Conservation (phyloP, 2,329 filamentous ascomycete species). For the Trichoderma atrobrunneum region DNA sequence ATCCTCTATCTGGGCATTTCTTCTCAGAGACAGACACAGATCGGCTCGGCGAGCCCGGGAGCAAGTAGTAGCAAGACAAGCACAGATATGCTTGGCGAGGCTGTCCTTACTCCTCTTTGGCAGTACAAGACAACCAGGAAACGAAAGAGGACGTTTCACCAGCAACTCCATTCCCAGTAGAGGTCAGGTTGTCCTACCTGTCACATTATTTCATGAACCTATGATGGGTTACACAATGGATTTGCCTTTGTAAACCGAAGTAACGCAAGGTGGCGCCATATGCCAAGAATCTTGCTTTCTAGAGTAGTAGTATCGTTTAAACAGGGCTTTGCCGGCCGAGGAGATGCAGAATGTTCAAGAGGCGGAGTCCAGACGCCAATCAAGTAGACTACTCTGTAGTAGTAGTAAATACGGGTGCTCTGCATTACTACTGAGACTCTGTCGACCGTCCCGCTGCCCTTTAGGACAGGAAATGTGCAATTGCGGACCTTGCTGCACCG, state of each 20-base stretch:
- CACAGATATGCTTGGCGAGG: neutral
- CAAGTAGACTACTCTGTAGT: neutral
- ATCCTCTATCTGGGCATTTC: neutral
- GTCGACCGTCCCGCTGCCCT: neutral
- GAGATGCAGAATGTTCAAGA: neutral
- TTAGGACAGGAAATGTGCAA: neutral
- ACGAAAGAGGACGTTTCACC: neutral
- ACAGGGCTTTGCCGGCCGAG: neutral
- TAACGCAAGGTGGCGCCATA: neutral
- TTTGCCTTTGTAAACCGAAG: neutral
- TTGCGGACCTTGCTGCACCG: neutral
- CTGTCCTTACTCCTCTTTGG: neutral
- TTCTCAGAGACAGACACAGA: neutral
- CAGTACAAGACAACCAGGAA: neutral
- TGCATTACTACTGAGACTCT: neutral
- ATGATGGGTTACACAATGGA: neutral
- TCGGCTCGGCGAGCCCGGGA: neutral
- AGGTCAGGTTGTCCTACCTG: neutral
- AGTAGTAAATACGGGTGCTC: neutral
- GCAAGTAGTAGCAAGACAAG: neutral
- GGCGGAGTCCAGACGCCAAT: neutral
- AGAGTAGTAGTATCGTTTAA: neutral
- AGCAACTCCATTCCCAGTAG: neutral
- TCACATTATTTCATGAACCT: neutral
- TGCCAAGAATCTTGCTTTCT: neutral